Conservation (phyloP, 192 early-diverging fungal species). For the Entomortierella lignicola region DNA sequence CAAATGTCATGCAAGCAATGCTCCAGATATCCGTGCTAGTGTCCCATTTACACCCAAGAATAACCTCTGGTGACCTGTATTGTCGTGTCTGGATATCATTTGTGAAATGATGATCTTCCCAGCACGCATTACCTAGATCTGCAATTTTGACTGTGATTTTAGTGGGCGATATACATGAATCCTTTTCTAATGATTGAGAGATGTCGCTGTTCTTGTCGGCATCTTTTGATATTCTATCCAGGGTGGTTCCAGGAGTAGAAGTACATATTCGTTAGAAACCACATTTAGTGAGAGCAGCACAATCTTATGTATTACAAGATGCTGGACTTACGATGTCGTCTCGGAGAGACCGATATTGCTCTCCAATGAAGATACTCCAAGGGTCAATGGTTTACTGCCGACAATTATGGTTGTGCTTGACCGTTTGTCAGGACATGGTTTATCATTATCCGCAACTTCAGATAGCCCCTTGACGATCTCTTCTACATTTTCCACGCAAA, state of each 20-base stretch:
- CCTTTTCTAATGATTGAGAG: not conserved
- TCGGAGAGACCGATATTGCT: not conserved
- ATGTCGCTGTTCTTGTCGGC: constrained; percentile 57
- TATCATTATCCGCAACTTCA: constrained; percentile 22
- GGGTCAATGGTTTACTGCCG: constrained; percentile 32
- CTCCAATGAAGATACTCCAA: constrained; percentile 9
- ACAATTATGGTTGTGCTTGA: constrained; percentile 28
- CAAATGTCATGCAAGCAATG: constrained; percentile 92
- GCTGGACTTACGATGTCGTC: not conserved
- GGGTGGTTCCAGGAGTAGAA: constrained; percentile 48
- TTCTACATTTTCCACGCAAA: constrained; percentile 91
- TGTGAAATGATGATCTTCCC: constrained; percentile 95
- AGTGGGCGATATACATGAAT: constrained; percentile 3
- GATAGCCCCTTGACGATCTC: constrained; percentile 69
- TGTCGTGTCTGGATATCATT: constrained; percentile 98
- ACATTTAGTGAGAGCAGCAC: not conserved
- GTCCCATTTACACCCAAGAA: constrained; percentile 89
- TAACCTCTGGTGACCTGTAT: constrained; percentile 96
- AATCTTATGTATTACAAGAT: not conserved
- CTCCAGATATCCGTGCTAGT: constrained; percentile 93
- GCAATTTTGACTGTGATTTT: constrained; percentile 90
- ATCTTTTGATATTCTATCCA: constrained; percentile 75
- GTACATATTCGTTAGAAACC: not conserved
- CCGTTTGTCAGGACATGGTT: constrained; percentile 14
- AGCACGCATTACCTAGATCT: constrained; percentile 96